Evolutionary conservation across 2,329 filamentous ascomycete genomes (phyloP), one percentile per base, ranked within the genome.

Genomic region (Paracamarosporium sp.): DNA sequence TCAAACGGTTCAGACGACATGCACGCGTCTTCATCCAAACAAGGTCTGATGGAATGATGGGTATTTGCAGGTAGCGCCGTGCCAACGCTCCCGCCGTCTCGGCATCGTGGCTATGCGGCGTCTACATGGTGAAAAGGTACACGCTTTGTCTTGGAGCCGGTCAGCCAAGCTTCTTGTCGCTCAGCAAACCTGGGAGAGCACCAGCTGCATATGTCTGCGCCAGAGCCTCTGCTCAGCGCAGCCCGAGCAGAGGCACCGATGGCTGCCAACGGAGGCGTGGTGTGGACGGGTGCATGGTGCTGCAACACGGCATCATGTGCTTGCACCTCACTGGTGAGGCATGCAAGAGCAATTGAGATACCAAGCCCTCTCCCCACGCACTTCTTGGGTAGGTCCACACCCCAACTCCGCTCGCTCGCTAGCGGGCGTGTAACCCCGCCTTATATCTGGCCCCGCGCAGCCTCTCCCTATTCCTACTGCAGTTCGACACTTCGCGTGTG

Each of bases 141-240:
- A 50, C 35, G 60, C 33, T 40, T 51, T 51, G 48, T 62, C 68
- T 74, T 72, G 71, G 70, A 55, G 17, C 62, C 59, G n/a, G 68
- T 68, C 58, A 72, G 73, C 73, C 73, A 74, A 74, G 73, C 55
- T 44, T 57, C 68, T 69, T 71, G 66, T 66, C 67, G 41, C 59
- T 55, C 40, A 46, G 50, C 31, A 45, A 52, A 25, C 47, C 47
- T 24, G 33, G 33, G 47, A 28, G 20, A 28, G 33, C 33, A 38
- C 24, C 33, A 38, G 12, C 27, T 40, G 33, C 36, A 30, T 25
- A 8, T 27, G 25, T 41, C 12, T 24, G 36, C 48, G 6, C 1
- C 25, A 48, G 52, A 48, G 44, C 43, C 44, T 44, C 43, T 31
- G 13, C 33, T 40, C 17, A 27, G 30, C 20, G 24, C 51, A 47